Evolutionary conservation across 2,329 filamentous ascomycete genomes (phyloP).

Genomic region (Tolypocladium guangdongense): DNA sequence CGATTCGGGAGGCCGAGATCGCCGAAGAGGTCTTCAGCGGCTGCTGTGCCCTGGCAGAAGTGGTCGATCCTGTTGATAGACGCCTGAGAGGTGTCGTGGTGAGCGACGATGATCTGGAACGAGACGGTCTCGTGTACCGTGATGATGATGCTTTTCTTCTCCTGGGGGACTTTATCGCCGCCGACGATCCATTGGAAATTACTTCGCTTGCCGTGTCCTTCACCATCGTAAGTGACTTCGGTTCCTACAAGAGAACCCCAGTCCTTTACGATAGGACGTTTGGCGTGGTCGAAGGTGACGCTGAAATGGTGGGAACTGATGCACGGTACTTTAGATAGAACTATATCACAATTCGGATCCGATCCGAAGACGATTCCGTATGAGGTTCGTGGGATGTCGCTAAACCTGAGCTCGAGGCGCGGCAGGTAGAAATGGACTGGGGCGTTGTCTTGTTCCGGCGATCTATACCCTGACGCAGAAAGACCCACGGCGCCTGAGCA

Average conservation of each 20-base stretch:
- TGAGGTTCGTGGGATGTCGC: slow-evolving; percentile 2
- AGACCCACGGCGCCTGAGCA: slow-evolving; percentile 1
- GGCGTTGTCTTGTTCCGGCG: neutral
- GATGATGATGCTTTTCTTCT: slow-evolving; percentile 3
- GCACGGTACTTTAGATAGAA: neutral
- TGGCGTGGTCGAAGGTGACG: slow-evolving; percentile 7
- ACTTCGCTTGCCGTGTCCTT: slow-evolving; percentile 4
- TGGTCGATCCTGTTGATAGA: slow-evolving; percentile 7
- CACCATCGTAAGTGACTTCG: slow-evolving; percentile 8
- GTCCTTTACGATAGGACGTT: slow-evolving; percentile 8
- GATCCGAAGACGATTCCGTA: slow-evolving; percentile 4
- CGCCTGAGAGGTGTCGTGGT: slow-evolving; percentile 1
- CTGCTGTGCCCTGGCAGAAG: slow-evolving; percentile 6
- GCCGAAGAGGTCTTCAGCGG: slow-evolving; percentile 3
- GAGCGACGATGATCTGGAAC: slow-evolving; percentile 2
- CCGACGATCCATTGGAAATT: slow-evolving; percentile 12
- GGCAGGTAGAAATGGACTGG: slow-evolving; percentile 1
- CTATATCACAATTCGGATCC: slow-evolving; percentile 3
- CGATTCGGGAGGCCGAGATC: slow-evolving; percentile 1
- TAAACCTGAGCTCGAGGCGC: slow-evolving; percentile 3
- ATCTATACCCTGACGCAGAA: slow-evolving; percentile 2
- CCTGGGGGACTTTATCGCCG: neutral
- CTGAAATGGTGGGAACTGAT: slow-evolving; percentile 4
- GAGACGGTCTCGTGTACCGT: neutral
- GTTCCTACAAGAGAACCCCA: slow-evolving; percentile 7